Conservation (phyloP, 176 grass and related monocot genomes). For the Triticum aestivum region DNA sequence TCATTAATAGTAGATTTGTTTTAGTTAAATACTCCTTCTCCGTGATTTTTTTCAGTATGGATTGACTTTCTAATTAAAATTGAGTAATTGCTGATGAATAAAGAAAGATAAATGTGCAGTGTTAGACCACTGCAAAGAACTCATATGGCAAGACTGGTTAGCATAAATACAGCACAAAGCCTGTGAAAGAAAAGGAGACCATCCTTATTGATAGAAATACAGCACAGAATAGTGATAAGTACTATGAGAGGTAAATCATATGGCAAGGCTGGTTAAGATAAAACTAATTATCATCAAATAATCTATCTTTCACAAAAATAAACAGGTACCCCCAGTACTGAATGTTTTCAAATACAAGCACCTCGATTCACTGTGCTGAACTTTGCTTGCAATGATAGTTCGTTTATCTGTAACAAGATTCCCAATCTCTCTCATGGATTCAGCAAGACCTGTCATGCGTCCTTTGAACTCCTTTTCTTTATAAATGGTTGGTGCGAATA, state of each 20-base stretch:
- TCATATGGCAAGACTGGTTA: too few species aligned
- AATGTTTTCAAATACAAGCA: slow-evolving; percentile 27
- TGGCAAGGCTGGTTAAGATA: neutral
- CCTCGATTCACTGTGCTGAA: slow-evolving; percentile 53
- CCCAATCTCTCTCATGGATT: slow-evolving; percentile 38
- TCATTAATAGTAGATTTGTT: too few species aligned
- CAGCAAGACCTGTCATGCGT: slow-evolving; percentile 26
- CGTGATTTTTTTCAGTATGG: too few species aligned
- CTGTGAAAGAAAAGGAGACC: slow-evolving; percentile 15
- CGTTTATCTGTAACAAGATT: slow-evolving; percentile 31
- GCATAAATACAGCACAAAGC: slow-evolving; percentile 2
- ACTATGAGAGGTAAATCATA: neutral
- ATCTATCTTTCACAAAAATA: neutral
- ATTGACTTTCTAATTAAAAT: too few species aligned
- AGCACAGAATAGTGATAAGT: neutral
- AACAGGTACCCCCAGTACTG: neutral
- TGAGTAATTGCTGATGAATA: too few species aligned
- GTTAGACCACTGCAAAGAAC: too few species aligned
- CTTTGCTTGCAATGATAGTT: slow-evolving; percentile 28
- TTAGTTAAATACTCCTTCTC: too few species aligned
- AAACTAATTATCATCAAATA: neutral
- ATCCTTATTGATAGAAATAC: neutral
- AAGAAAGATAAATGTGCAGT: too few species aligned
- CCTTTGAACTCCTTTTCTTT: slow-evolving; percentile 37
- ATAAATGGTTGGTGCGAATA: slow-evolving; percentile 19